Base-by-base conservation (phyloP, 2,329 filamentous ascomycete genomes). In the Cercospora sojina region DNA sequence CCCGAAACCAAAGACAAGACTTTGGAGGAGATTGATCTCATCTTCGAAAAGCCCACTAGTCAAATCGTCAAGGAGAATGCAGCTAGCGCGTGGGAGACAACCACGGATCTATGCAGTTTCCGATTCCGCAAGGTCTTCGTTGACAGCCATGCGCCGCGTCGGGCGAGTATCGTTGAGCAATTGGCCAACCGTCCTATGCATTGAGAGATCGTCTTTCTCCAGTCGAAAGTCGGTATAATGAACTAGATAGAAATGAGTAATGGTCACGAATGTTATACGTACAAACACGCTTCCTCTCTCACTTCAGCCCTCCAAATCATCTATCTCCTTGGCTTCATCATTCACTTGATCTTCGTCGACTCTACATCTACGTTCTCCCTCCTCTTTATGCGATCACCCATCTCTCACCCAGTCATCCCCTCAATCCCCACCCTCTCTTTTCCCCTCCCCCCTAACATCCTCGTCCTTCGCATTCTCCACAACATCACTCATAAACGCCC, bases 21-120 rank as follows among this genome's bases (percentile, higher is more conserved):
- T 1, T 83, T 91, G 0, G 90, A 91, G 78, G 89, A 91, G 77
- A 91, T 91, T 66, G 89, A 91, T 67, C 79, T 86, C 41, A 80
- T 91, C 20, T 91, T 91, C 75, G 82, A 84, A 59, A 82, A 85
- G 67, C 88, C 89, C 0, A 91, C 89, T 0, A 79, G 80, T 49
- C 84, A 88, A 53, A 82, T 91, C 53, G 87, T 91, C 0, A 80
- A 79, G 65, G 82, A 88, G 79, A 90, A 90, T 73, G 67, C 82
- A 41, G 77, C 77, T n/a, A 83, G 80, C 70, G 79, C 80, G 3
- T 78, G 76, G 66, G 74, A 80, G 70, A 81, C 83, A 4, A 80
- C 82, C 5, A 76, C 75, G 29, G 83, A 85, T 70, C 65, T 85
- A 59, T 69, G 78, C 23, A 75, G 75, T 23, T 78, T 81, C 64